Evolutionary conservation across 139 green algal genomes (phyloP).

Genomic region (Chlamydomonas schloesseri): DNA sequence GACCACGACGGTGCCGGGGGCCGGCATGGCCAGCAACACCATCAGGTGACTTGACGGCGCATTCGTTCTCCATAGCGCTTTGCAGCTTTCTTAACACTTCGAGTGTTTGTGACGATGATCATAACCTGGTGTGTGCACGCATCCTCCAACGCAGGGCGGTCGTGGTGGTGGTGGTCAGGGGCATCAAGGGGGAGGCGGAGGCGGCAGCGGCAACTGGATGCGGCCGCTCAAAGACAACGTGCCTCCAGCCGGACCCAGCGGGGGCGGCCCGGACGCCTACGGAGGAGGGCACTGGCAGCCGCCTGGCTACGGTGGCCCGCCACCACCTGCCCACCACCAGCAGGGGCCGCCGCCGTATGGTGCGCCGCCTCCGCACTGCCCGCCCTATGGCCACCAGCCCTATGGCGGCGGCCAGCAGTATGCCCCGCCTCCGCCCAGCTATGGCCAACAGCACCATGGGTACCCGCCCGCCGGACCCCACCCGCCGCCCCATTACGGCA

Average conservation of each 20-base stretch:
- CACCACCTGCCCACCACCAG: neutral
- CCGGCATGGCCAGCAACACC: neutral
- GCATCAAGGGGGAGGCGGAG: neutral
- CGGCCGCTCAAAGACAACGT: neutral
- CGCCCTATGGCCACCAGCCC: neutral
- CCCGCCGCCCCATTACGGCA: neutral
- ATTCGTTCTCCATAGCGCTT: too few species aligned
- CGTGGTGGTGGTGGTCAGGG: neutral
- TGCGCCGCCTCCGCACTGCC: neutral
- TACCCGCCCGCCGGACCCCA: neutral
- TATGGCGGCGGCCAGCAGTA: neutral
- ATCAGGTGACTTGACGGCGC: neutral
- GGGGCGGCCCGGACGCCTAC: too few species aligned
- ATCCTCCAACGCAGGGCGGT: neutral
- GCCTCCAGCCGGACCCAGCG: neutral
- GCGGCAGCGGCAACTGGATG: slow-evolving; percentile 10
- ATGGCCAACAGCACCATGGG: neutral
- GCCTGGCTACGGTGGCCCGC: neutral
- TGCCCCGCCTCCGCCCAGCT: neutral
- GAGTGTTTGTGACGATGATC: too few species aligned
- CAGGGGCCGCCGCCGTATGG: neutral
- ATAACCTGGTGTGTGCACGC: too few species aligned
- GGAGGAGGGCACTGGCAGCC: neutral
- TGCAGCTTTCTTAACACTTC: too few species aligned
- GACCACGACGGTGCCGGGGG: neutral